Base-by-base conservation (phyloP, 1,284 basidiomycete species). In the Marasmius oreades region DNA sequence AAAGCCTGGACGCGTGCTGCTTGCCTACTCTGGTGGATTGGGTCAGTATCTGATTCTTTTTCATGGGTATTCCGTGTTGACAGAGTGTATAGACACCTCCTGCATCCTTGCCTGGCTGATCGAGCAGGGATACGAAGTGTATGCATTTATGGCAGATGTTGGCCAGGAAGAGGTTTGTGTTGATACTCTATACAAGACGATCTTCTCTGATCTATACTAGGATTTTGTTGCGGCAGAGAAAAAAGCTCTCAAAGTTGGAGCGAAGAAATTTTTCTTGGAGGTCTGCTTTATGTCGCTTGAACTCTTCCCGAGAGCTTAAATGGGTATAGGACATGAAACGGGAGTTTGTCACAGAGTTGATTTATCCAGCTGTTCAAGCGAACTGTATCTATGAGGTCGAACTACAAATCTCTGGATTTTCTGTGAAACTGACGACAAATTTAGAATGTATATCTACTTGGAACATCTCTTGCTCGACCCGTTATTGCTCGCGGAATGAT, bases 401-500 rank as follows among this genome's bases (percentile, higher is more conserved):
- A 39, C 11, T 39, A 33, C 16, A 23, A n/a, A 33, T 16, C 33
- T 24, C 28, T 26, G n/a, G 12, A 56, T 20, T 24, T 37, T 46
- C 36, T 14, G 55, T 59, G 16, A 48, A 5, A 43, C 20, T 39
- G 24, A n/a, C 42, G 24, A 11, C 7, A 20, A 14, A 6, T 23
- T 20, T 51, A 93, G 91, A 94, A 93, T 67, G 93, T 99, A 56
- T 99, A 99, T 78, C 90, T 99, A 44, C 88, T 99, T 58, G 97
- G 96, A 48, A 99, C 97, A 37, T 98, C 96, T 28, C 88, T 99
- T 55, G 96, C 96, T 56, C 93, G 96, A 53, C 96, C 96, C 36
- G 96, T 99, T 67, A 99, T 99, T 69, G 95, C 97, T 57, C 95
- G 96, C 61, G 96, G 95, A 52, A 99, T 99, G 97, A 99, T 99